These are phyloP conservation scores for Zizania latifolia DNA, from an alignment of 176 grass and related monocot genomes.

Conservation along the genomic window DNA sequence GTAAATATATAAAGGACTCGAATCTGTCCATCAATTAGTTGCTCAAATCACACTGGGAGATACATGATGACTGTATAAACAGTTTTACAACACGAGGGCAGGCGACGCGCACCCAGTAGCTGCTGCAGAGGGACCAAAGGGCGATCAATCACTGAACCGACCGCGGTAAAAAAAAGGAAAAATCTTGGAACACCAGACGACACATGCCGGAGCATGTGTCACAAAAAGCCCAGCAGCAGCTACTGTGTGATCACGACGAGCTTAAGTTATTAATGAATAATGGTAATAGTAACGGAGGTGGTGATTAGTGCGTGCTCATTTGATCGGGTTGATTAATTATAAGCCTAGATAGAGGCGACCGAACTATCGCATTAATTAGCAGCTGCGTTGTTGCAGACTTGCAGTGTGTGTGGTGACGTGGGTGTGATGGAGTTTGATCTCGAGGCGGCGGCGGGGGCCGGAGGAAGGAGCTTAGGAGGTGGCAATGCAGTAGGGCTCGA, in stretches of 20 bases:
- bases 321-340: conserved; percentile 24
- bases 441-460: background rate
- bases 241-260: conserved; percentile 13
- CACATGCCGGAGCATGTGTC: conserved; percentile 31
- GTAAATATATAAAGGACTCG: too few relatives aligned
- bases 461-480: conserved; percentile 42
- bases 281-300: background rate
- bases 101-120: background rate
- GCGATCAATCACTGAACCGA: conserved; percentile 7
- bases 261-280: conserved; percentile 25
- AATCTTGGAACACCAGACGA: background rate
- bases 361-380: conserved; percentile 11
- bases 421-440: background rate
- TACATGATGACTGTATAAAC: background rate
- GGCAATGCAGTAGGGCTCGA: conserved; percentile 91
- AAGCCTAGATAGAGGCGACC: background rate
- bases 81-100: conserved; percentile 22
- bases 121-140: conserved; percentile 33
- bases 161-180: background rate
- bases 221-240: conserved; percentile 34
- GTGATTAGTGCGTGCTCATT: conserved; percentile 18
- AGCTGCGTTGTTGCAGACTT: background rate
- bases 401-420: background rate
- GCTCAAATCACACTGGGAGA: conserved; percentile 42
- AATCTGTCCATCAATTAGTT: conserved; percentile 41